These are phyloP conservation scores for Myriosclerotinia scirpicola DNA, from an alignment of 2,329 filamentous ascomycete genomes.

Conservation along the genomic window DNA sequence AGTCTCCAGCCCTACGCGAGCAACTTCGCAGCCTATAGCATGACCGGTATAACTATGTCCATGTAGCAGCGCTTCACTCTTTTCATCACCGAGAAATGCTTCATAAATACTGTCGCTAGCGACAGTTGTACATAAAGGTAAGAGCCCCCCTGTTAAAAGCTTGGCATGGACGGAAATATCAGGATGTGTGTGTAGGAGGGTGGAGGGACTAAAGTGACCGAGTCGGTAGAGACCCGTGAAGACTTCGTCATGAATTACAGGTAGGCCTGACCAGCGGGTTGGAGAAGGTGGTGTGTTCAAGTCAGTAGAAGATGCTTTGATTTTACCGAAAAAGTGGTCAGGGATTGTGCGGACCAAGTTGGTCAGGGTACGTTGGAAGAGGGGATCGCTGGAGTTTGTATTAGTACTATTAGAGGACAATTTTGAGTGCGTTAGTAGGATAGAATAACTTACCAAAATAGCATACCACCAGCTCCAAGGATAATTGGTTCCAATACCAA, in stretches of 20 bases:
- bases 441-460: constrained; percentile 61
- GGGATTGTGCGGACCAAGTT: constrained; percentile 62
- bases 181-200: constrained; percentile 65
- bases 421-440: background rate
- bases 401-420: no score
- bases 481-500: constrained; percentile 79
- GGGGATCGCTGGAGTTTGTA: constrained; percentile 60
- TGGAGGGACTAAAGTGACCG: constrained; percentile 67
- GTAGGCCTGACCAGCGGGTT: constrained; percentile 67
- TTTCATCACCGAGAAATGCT: constrained; percentile 69
- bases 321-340: constrained; percentile 26
- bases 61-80: constrained; percentile 76
- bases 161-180: constrained; percentile 84
- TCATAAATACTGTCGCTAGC: constrained; percentile 73
- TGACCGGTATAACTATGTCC: constrained; percentile 88
- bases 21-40: constrained; percentile 76
- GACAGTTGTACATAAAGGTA: constrained; percentile 75
- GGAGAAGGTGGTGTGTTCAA: constrained; percentile 28
- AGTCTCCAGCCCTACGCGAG: constrained; percentile 61
- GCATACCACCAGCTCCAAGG: constrained; percentile 81
- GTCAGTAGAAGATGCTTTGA: background rate
- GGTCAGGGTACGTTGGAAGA: constrained; percentile 74
- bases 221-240: constrained; percentile 85
- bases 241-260: constrained; percentile 81
- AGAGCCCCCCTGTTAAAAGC: constrained; percentile 74